Evolutionary conservation across 371 early-diverging fungal species (phyloP), one percentile per base, ranked within the genome.

Genomic region (Apophysomyces elegans): DNA sequence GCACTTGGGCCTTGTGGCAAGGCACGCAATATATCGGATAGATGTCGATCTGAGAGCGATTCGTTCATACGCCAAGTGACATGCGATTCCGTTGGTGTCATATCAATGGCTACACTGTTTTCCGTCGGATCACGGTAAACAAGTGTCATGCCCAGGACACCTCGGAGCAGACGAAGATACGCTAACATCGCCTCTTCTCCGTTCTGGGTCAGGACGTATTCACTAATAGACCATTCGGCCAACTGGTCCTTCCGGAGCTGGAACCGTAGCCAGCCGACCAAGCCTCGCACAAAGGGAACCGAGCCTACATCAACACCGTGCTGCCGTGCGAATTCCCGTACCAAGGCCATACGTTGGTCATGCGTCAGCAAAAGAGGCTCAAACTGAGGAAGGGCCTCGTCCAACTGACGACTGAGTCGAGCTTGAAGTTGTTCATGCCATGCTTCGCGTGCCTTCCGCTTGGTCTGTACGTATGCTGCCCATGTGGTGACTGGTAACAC

Each of bases 361-460:
- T 37, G 62, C n/a, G 66, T 9, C 16, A 43, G 43, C 0, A 57
- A 21, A 1, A 62, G 35, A 0, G 43, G 58, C 11, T 47, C 59
- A 36, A 63, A n/a, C 21, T 54, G 12, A 12, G 43, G 46, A 8
- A 77, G 57, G 1, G 57, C 39, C 37, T 64, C 46, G 1, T 65
- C 43, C 13, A 77, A 41, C 16, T 68, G 68, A 5, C 56, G 47
- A 13, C 39, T 39, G 0, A 74, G 59, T 7, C 59, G 56, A 5
- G 56, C 21, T 47, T 77, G 78, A 5, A 63, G 68, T 39, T 64
- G 14, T 5, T 14, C 37, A 65, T 77, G 78, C 78, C 78, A 77
- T 18, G 54, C 37, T 35, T 54, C 59, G 12, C 78, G 70, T 8
- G 60, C 64, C 6, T 58, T 16, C 5, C 69, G 60, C 57, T 70